Evolutionary conservation across 2,329 filamentous ascomycete species (phyloP), one percentile per base, ranked within the genome.

Genomic region (Alternaria ethzedia): DNA sequence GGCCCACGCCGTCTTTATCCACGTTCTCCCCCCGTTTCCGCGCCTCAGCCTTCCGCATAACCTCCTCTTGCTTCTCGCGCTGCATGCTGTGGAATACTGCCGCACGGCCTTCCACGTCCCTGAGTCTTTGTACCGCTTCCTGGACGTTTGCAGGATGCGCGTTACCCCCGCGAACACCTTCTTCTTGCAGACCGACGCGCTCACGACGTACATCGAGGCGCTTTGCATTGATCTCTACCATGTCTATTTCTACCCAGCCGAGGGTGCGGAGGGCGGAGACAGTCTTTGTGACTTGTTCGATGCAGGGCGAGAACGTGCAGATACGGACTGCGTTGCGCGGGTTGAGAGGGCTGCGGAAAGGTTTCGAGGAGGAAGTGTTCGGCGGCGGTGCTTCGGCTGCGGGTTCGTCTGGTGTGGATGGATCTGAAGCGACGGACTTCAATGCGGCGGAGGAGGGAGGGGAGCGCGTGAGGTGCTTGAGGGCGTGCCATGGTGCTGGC

Each of bases 281-380:
- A 0, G 96, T 98, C 59, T 90, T 88, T 57, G 91, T 93, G 21
- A 96, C 95, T 82, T 99, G 96, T 81, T 99, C 96, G 69, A 99
- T 96, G 80, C 96, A 99, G 0, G 96, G 96, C 2, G 92, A 96
- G 82, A 99, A 99, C 1, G 94, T 96, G 83, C 96, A 99, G 58
- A 99, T 87, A 75, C 96, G 87, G 2, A 90, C 88, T 6, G 91
- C 86, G 45, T 87, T 86, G n/a, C 86, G 85, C 0, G 92, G 89
- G 69, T 96, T 90, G 11, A 98, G 85, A 0, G 88, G 85, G 1
- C 86, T 86, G 43, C 69, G 70, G 62, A 78, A 79, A 23, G 74
- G 69, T 17, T 66, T 67, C 9, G 46, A 8, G 65, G 23, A 58
- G 50, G 36, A 57, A 57, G 46, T 57, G 59, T 49, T 45, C 56